A percentile compares a stretch with the other conserved stretches of the same genome.
Evolutionary conservation across 2,329 filamentous ascomycete genomes (phyloP).

Genomic region (Ophiostoma perfectum): DNA sequence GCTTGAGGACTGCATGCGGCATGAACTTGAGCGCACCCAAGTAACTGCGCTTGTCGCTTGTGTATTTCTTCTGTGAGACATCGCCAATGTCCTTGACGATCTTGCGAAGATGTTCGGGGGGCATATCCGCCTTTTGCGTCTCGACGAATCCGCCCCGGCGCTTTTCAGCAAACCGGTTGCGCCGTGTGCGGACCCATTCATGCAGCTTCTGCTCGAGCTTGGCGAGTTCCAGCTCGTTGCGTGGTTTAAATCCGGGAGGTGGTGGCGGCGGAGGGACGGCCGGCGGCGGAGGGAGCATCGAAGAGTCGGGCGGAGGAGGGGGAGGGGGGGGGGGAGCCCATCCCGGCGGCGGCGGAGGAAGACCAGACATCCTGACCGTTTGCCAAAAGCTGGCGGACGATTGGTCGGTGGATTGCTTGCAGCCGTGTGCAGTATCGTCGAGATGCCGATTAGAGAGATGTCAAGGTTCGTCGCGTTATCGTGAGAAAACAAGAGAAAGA

Average conservation of each 20-base stretch:
- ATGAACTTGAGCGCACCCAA: constrained; percentile 97
- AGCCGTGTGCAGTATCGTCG: background rate
- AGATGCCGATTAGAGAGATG: background rate
- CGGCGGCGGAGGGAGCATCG: constrained; percentile 50
- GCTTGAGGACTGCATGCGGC: constrained; percentile 95
- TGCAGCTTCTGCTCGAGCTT: constrained; percentile 99
- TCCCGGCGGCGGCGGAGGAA: constrained; percentile 49
- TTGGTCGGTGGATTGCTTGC: background rate
- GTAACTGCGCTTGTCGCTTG: constrained; percentile 96
- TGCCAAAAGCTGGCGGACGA: background rate
- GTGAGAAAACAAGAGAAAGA: background rate
- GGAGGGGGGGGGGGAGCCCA: constrained; percentile 46
- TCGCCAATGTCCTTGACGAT: constrained; percentile 98
- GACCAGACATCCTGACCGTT: constrained; percentile 24
- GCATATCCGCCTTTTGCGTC: constrained; percentile 98
- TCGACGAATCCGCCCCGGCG: constrained; percentile 93
- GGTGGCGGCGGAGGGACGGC: constrained; percentile 61
- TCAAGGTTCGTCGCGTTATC: background rate
- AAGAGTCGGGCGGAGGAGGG: constrained; percentile 34
- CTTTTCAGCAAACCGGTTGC: constrained; percentile 94
- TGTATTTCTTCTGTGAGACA: constrained; percentile 99
- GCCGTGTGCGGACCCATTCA: constrained; percentile 90
- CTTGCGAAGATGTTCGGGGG: constrained; percentile 94
- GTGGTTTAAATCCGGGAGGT: constrained; percentile 72
- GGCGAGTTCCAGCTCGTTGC: constrained; percentile 74